phyloP scores from a whole-genome alignment of 2,329 filamentous ascomycete species.

The Microdochium nivale region DNA sequence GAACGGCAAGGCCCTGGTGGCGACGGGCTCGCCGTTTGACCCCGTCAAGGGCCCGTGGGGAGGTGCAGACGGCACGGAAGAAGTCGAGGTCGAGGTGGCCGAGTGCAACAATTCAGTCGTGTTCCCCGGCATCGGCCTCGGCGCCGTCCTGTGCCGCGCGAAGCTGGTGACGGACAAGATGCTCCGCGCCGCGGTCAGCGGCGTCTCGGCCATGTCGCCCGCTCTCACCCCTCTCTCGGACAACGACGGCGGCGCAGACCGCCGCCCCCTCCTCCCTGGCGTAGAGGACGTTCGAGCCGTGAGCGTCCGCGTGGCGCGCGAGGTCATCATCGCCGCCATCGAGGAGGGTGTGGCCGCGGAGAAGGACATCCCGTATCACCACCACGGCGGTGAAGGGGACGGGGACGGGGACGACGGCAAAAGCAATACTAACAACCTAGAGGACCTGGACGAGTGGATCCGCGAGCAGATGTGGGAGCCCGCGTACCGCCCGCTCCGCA shows the following conservation, averaged over 20 bases:
- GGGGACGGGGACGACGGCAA: background rate
- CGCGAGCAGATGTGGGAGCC: slow-evolving; percentile 74
- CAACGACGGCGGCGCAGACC: slow-evolving; percentile 50
- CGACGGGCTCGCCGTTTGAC: slow-evolving; percentile 75
- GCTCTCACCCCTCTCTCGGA: slow-evolving; percentile 42
- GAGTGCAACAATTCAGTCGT: slow-evolving; percentile 87
- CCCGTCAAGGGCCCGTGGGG: slow-evolving; percentile 58
- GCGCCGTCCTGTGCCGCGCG: slow-evolving; percentile 62
- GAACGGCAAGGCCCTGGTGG: slow-evolving; percentile 65
- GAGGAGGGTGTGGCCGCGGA: slow-evolving; percentile 60
- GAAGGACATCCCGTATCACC: slow-evolving; percentile 50
- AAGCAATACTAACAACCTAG: slow-evolving; percentile 5
- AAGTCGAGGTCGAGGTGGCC: slow-evolving; percentile 43
- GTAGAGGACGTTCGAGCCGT: slow-evolving; percentile 67
- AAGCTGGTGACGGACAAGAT: slow-evolving; percentile 64
- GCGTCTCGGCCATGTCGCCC: slow-evolving; percentile 63
- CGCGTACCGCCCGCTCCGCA: slow-evolving; percentile 54
- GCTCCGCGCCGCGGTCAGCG: slow-evolving; percentile 71
- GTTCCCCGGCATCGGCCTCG: slow-evolving; percentile 81
- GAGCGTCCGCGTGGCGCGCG: slow-evolving; percentile 67
- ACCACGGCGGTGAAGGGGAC: no score
- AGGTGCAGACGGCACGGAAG: slow-evolving; percentile 31
- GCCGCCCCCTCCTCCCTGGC: slow-evolving; percentile 61
- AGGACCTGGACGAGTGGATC: slow-evolving; percentile 61
- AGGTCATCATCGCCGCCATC: slow-evolving; percentile 64